Conservation (phyloP, 352 stramenopile species). For the Phytopythium delawarense region DNA sequence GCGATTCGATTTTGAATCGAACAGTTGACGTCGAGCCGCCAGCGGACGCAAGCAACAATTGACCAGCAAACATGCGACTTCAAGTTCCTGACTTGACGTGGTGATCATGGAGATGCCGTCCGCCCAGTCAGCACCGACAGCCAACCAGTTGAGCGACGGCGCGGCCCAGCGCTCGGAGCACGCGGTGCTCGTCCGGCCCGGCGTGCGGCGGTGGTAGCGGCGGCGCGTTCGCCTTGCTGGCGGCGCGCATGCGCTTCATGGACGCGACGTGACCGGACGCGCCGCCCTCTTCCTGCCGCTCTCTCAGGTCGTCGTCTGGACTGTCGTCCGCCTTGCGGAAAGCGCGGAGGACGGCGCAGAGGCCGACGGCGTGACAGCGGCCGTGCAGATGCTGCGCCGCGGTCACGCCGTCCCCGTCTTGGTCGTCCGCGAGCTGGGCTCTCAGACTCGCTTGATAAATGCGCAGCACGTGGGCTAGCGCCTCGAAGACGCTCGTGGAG, state of each 20-base stretch:
- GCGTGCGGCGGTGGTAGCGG: neutral
- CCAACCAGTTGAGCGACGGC: neutral
- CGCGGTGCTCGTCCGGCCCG: neutral
- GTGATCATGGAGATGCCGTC: too few species aligned
- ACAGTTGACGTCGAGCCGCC: neutral
- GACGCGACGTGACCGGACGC: neutral
- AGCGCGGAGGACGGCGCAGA: constrained; percentile 15
- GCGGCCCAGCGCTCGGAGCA: neutral
- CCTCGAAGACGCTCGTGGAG: constrained; percentile 4
- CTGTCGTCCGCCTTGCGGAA: constrained; percentile 5
- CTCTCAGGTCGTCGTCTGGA: neutral
- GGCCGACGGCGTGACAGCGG: constrained; percentile 17
- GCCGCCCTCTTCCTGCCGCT: neutral
- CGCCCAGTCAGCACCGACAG: constrained; percentile 6
- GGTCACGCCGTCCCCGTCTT: neutral
- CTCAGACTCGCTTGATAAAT: constrained; percentile 18
- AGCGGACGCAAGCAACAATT: too few species aligned
- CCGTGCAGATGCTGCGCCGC: constrained; percentile 12
- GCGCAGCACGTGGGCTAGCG: constrained; percentile 15
- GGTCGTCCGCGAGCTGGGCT: constrained; percentile 8
- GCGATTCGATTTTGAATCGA: neutral
- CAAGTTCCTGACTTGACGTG: too few species aligned
- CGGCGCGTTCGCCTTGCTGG: neutral
- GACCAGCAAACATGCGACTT: too few species aligned
- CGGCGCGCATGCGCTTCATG: neutral